phyloP scores from a whole-genome alignment of 179 eudicot genomes.

The Silene vulgaris region DNA sequence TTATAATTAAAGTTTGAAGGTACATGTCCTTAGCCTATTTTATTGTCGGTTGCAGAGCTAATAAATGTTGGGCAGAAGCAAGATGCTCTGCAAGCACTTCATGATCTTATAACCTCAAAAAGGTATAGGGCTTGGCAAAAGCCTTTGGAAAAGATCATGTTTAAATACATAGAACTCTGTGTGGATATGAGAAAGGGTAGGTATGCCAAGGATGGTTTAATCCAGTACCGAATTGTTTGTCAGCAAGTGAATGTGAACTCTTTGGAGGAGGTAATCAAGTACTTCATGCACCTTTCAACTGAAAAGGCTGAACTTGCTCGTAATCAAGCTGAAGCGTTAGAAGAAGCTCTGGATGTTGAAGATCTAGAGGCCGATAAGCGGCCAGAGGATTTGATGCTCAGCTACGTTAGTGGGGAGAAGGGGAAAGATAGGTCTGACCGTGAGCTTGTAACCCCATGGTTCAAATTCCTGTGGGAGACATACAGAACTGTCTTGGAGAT shows the following conservation, averaged over 20 bases:
- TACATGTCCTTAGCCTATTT: neutral
- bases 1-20: neutral
- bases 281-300: conserved; percentile 82
- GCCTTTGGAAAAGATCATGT: conserved; percentile 70
- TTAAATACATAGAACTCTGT: conserved; percentile 75
- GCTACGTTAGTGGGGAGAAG: conserved; percentile 91
- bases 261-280: conserved; percentile 86
- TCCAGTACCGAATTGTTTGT: conserved; percentile 80
- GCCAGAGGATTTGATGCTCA: conserved; percentile 87
- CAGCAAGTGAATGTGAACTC: conserved; percentile 87
- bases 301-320: conserved; percentile 85
- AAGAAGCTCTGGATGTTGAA: conserved; percentile 90
- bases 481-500: conserved; percentile 82
- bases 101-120: conserved; percentile 74
- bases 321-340: conserved; percentile 77
- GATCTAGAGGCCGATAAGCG: conserved; percentile 79
- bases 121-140: conserved; percentile 88
- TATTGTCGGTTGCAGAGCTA: conserved; percentile 47
- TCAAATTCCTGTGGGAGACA: conserved; percentile 70
- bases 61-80: conserved; percentile 86
- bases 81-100: conserved; percentile 83
- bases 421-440: conserved; percentile 93
- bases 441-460: conserved; percentile 93
- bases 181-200: conserved; percentile 85
- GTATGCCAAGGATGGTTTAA: conserved; percentile 85